Conservation (phyloP, 306 rosid genomes). For the Canavalia gladiata region DNA sequence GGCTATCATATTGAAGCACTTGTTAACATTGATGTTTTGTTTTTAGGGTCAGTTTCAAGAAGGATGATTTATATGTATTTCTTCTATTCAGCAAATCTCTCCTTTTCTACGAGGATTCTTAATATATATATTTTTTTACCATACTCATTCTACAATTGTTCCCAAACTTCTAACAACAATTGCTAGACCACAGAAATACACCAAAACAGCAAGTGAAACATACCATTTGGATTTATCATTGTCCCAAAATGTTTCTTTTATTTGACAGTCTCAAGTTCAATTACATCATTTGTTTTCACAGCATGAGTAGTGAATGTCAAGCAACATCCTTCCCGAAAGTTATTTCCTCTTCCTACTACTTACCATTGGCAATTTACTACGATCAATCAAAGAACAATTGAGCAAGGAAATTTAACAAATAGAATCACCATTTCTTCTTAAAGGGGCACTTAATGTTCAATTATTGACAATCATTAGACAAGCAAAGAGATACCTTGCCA, state of each 20-base stretch:
- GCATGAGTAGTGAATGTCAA: too few relatives aligned
- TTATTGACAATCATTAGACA: neutral
- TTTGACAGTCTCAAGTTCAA: neutral
- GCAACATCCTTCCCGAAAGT: too few relatives aligned
- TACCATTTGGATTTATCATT: neutral
- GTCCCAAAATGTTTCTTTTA: neutral
- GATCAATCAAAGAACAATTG: neutral
- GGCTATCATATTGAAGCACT: conserved; percentile 12
- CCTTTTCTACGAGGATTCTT: conserved; percentile 4
- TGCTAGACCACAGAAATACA: neutral
- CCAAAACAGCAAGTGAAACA: neutral
- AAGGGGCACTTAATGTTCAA: conserved; percentile 1
- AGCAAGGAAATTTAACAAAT: conserved; percentile 5
- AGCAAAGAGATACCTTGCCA: neutral
- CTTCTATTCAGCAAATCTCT: neutral
- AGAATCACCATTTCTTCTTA: neutral
- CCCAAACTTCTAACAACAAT: neutral
- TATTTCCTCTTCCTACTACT: neutral
- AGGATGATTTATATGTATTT: neutral
- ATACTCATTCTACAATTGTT: neutral
- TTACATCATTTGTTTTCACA: neutral
- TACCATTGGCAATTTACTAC: neutral
- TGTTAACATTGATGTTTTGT: neutral
- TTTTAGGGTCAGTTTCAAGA: neutral
- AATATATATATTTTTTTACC: neutral